These are phyloP conservation scores for Silene uniflora DNA, from an alignment of 148 eudicot species.

Conservation along the genomic window DNA sequence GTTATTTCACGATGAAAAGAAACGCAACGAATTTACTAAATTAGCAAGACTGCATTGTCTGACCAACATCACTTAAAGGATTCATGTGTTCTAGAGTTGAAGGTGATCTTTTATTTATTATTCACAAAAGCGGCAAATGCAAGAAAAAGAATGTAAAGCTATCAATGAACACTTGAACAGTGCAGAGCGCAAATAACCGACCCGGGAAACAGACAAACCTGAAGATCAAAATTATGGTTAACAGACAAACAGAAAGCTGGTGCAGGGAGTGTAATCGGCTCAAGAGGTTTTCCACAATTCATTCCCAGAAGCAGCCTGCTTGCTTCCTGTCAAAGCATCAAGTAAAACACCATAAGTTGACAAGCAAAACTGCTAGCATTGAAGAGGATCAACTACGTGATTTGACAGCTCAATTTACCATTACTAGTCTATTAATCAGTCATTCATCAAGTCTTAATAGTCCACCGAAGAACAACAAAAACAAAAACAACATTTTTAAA, in stretches of 20 bases:
- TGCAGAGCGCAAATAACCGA: neutral
- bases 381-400: too few species aligned
- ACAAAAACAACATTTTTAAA: too few species aligned
- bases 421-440: neutral
- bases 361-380: neutral
- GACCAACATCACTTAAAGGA: neutral
- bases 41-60: neutral
- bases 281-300: conserved; percentile 79
- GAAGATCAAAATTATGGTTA: conserved; percentile 76
- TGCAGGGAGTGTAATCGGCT: conserved; percentile 42
- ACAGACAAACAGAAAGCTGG: conserved; percentile 52
- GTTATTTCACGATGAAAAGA: too few species aligned
- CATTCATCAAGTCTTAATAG: neutral
- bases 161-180: neutral
- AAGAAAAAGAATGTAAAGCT: neutral
- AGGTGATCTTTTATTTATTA: neutral
- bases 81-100: neutral
- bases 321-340: conserved; percentile 58
- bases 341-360: conserved; percentile 2
- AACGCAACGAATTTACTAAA: too few species aligned
- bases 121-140: neutral
- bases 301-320: conserved; percentile 76
- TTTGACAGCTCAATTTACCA: neutral
- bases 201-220: conserved; percentile 37
- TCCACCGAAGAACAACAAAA: too few species aligned